Conservation (phyloP, 164 flowering plant genomes). For the Sextonia rubra region DNA sequence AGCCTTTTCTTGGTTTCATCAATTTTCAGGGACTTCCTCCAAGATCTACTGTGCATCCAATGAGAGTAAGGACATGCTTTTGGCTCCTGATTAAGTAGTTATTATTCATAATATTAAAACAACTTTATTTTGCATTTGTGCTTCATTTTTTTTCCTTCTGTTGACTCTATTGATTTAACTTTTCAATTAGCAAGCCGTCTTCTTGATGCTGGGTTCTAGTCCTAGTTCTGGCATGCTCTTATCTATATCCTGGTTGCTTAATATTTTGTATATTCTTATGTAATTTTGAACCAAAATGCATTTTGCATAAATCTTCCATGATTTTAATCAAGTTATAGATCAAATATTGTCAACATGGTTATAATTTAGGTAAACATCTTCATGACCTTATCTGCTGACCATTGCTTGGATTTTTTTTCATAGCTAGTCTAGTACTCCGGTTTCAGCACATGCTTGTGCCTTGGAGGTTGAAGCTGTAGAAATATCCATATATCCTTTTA, state of each 20-base stretch:
- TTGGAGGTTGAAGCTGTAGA: too few relatives aligned
- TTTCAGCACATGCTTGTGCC: not conserved
- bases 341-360: not conserved
- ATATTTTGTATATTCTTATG: not conserved
- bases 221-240: not conserved
- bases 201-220: not conserved
- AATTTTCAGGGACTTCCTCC: slow-evolving; percentile 95
- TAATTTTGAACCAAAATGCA: not conserved
- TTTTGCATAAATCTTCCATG: too few relatives aligned
- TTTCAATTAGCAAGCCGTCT: not conserved
- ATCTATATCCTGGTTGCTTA: not conserved
- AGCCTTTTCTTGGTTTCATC: slow-evolving; percentile 3
- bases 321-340: not conserved
- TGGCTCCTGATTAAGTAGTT: slow-evolving; percentile 16
- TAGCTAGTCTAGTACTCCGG: not conserved
- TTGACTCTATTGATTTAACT: not conserved
- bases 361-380: not conserved
- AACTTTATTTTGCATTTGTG: not conserved
- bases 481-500: too few relatives aligned
- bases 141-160: not conserved
- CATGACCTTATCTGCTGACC: not conserved
- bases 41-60: slow-evolving; percentile 93
- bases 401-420: not conserved
- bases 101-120: not conserved
- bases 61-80: slow-evolving; percentile 78